A percentile compares a stretch with the other conserved stretches of the same genome.
Conservation (phyloP, 768 basidiomycete species). For the Psilocybe tampanensis region DNA sequence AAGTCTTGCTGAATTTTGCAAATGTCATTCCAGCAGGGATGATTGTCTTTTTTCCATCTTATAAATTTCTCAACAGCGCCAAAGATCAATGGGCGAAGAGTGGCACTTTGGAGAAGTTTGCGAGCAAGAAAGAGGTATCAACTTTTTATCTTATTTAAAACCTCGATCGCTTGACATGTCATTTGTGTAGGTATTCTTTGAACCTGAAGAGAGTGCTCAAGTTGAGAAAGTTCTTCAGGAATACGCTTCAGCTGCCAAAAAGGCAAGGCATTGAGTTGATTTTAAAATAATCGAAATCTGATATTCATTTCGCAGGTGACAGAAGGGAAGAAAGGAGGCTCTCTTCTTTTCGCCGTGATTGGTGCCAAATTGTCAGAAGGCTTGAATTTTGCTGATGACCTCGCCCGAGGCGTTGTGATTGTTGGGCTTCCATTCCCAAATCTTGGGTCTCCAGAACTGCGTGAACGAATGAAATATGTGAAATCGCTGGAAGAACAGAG, state of each 20-base stretch:
- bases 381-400: conserved; percentile 72
- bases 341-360: conserved; percentile 90
- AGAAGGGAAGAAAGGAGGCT: conserved; percentile 53
- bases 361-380: conserved; percentile 98
- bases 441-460: conserved; percentile 85
- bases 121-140: conserved; percentile 71
- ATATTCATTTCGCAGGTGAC: conserved; percentile 6
- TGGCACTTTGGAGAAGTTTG: conserved; percentile 64
- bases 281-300: not conserved
- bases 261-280: conserved; percentile 10
- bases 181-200: conserved; percentile 76
- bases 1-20: conserved; percentile 78
- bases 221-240: conserved; percentile 78
- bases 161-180: not conserved
- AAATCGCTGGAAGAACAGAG: conserved; percentile 55
- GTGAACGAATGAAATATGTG: conserved; percentile 90
- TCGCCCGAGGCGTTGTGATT: conserved; percentile 85
- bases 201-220: conserved; percentile 71
- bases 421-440: conserved; percentile 95
- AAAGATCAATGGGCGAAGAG: conserved; percentile 66
- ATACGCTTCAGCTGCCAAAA: conserved; percentile 58
- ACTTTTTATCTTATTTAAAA: not conserved
- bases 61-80: conserved; percentile 73
- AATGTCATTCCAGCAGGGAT: conserved; percentile 83
- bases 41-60: conserved; percentile 94